Conservation (phyloP, 176 grass and related monocot genomes). For the Poa annua region DNA sequence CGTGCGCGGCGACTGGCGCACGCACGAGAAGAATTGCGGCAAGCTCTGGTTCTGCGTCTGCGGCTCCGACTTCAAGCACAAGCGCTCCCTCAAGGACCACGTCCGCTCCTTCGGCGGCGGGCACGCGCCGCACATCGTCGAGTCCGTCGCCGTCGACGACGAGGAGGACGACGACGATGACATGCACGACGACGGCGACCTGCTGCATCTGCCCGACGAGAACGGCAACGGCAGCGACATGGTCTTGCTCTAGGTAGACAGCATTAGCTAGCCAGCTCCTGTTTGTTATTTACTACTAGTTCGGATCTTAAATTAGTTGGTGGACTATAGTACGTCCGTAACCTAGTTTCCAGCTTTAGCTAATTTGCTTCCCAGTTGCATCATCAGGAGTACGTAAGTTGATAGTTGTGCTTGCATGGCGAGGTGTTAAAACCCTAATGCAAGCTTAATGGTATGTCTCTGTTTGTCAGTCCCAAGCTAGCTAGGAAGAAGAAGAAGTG, state of each 20-base stretch:
- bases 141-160: conserved; percentile 51
- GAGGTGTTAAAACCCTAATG: background rate
- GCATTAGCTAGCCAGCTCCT: background rate
- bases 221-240: conserved; percentile 36
- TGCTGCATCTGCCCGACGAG: conserved; percentile 22
- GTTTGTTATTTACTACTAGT: too few species aligned
- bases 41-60: conserved; percentile 94
- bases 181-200: conserved; percentile 31
- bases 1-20: conserved; percentile 91
- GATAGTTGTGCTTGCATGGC: conserved; percentile 23
- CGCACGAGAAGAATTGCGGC: conserved; percentile 95
- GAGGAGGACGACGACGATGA: conserved; percentile 52
- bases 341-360: background rate
- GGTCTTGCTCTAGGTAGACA: conserved; percentile 29
- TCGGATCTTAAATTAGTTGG: background rate
- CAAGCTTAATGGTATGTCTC: background rate
- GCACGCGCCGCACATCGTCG: conserved; percentile 83
- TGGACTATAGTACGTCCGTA: background rate
- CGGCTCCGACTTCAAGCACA: conserved; percentile 93
- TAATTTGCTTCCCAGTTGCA: background rate
- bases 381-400: background rate
- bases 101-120: conserved; percentile 82
- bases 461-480: conserved; percentile 1
- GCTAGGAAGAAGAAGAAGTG: conserved; percentile 6
- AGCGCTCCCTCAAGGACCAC: conserved; percentile 92